Evolutionary conservation across 305 asterid species (phyloP).

Genomic region (Rubia tinctorum): DNA sequence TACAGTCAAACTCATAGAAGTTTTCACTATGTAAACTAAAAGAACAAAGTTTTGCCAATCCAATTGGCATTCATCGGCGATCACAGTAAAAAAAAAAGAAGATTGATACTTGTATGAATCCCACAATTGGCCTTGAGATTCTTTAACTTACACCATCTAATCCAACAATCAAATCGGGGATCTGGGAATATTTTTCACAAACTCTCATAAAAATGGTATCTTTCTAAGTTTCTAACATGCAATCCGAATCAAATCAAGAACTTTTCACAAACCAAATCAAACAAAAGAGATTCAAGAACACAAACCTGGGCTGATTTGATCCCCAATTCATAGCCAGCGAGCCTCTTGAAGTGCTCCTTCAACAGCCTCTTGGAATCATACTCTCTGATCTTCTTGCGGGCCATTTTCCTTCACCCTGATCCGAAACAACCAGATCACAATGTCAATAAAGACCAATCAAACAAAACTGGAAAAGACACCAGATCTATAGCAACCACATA

Average conservation of each 20-base stretch:
- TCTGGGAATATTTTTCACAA: not conserved
- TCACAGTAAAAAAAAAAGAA: not conserved
- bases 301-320: slow-evolving; percentile 71
- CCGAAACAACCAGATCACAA: slow-evolving; percentile 27
- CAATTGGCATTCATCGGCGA: not conserved
- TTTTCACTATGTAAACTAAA: not conserved
- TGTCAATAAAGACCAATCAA: not conserved
- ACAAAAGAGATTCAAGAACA: not conserved
- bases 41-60: not conserved
- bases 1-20: not conserved
- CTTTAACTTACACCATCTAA: not conserved
- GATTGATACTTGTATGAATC: not conserved
- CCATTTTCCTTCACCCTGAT: slow-evolving; percentile 60
- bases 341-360: slow-evolving; percentile 92
- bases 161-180: not conserved
- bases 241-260: not conserved
- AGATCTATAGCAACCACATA: not conserved
- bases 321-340: slow-evolving; percentile 76
- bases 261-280: not conserved
- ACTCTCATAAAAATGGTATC: not conserved
- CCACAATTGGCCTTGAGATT: not conserved
- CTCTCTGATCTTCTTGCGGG: slow-evolving; percentile 99
- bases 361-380: slow-evolving; percentile 94
- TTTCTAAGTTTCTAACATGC: not conserved
- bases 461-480: not conserved